Conservation (phyloP, 2,329 filamentous ascomycete genomes). For the Huntiella savannae region DNA sequence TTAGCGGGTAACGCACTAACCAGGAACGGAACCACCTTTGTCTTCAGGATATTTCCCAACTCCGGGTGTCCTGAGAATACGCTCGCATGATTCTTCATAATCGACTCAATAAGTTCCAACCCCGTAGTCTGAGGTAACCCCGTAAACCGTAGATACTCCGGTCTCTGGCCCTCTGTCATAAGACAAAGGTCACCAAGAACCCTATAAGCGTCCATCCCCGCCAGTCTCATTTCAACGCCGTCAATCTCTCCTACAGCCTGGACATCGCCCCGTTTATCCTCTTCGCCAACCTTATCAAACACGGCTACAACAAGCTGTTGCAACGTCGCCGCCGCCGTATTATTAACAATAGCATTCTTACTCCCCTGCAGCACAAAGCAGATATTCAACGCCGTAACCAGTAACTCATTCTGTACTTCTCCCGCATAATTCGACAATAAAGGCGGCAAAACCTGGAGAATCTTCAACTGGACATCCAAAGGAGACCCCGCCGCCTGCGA, state of each 20-base stretch:
- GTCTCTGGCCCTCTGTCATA: constrained; percentile 64
- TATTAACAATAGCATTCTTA: constrained; percentile 85
- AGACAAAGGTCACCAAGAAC: constrained; percentile 80
- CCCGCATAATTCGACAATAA: constrained; percentile 76
- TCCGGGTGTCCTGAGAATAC: constrained; percentile 65
- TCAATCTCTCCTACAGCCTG: constrained; percentile 48
- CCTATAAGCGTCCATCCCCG: constrained; percentile 69
- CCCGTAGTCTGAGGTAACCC: constrained; percentile 66
- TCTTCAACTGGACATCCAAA: constrained; percentile 86
- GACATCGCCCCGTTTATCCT: constrained; percentile 52
- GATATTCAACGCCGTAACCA: constrained; percentile 70
- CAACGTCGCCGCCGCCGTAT: constrained; percentile 87
- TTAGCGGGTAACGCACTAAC: constrained; percentile 61
- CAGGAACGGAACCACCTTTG: constrained; percentile 65
- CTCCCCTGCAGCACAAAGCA: constrained; percentile 81
- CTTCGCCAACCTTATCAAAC: constrained; percentile 72
- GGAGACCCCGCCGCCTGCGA: constrained; percentile 64
- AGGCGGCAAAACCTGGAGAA: constrained; percentile 77
- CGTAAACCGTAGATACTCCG: constrained; percentile 64
- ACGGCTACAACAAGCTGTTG: constrained; percentile 85
- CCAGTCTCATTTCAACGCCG: constrained; percentile 47
- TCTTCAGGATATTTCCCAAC: constrained; percentile 58
- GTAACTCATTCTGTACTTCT: constrained; percentile 60
- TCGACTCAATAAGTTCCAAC: constrained; percentile 78
- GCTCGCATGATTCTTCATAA: constrained; percentile 66